Conservation (phyloP, 1,284 basidiomycete species). For the Volvariella volvacea region DNA sequence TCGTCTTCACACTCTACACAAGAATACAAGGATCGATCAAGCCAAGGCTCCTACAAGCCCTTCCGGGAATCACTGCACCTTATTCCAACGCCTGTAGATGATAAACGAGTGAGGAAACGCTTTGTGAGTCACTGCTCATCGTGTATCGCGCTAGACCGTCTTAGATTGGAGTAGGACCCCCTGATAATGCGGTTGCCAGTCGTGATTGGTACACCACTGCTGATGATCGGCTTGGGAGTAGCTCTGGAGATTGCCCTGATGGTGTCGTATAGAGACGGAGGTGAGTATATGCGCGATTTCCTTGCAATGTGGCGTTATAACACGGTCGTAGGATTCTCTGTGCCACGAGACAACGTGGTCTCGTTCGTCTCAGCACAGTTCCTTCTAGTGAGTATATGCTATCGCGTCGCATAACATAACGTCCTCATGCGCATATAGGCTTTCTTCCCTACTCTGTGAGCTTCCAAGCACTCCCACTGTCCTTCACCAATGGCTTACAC, state of each 20-base stretch:
- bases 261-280: slow-evolving; percentile 34
- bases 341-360: slow-evolving; percentile 43
- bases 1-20: too few species aligned
- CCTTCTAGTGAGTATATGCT: slow-evolving; percentile 40
- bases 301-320: slow-evolving; percentile 1
- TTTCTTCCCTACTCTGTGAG: slow-evolving; percentile 48
- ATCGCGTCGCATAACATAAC: background rate
- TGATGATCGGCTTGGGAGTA: slow-evolving; percentile 42
- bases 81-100: slow-evolving; percentile 35
- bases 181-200: slow-evolving; percentile 34
- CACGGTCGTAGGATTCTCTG: slow-evolving; percentile 38
- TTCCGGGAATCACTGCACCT: slow-evolving; percentile 37
- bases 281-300: slow-evolving; percentile 22
- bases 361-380: slow-evolving; percentile 42
- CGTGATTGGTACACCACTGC: slow-evolving; percentile 29
- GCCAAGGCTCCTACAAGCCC: slow-evolving; percentile 9
- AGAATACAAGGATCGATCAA: too few species aligned
- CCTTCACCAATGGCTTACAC: slow-evolving; percentile 16
- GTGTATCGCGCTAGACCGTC: background rate
- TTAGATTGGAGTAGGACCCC: slow-evolving; percentile 33
- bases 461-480: slow-evolving; percentile 9
- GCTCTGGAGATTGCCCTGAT: slow-evolving; percentile 38
- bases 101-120: slow-evolving; percentile 26
- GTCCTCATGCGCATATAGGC: slow-evolving; percentile 29
- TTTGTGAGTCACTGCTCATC: slow-evolving; percentile 29